Base-by-base conservation (phyloP, 2,329 filamentous ascomycete genomes). In the Hymenotorrendiella dingleyae region DNA sequence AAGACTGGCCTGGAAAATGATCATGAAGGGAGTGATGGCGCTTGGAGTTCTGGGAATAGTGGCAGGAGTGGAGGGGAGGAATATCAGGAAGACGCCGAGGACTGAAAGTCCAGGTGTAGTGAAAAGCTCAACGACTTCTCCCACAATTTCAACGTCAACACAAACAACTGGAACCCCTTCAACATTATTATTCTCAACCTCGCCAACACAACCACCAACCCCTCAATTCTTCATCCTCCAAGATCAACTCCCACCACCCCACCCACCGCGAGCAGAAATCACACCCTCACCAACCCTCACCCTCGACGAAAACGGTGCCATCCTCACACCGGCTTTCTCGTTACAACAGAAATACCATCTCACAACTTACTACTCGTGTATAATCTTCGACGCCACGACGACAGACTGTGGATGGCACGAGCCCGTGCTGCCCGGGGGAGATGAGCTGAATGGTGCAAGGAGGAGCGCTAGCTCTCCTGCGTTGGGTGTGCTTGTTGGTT, bases 281-380 rank as follows among this genome's bases (percentile, higher is more conserved):
- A 38, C 28, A 9, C 21, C 27, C 28, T 16, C 41, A 17, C 35
- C 35, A 27, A 24, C 20, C 10, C 14, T 34, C 12, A 7, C 36
- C 24, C 54, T 9, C 38, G 48, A 42, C 40, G 49, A 44, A 57
- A 56, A 42, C 55, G 52, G 50, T 55, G 29, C 16, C 3, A 38
- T 42, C 14, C 21, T 32, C 7, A 30, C 16, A 16, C 19, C 20
- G n/a, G n/a, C n/a, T n/a, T n/a, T n/a, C 1, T 26, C 19, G 16
- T 30, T 56, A 4, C 36, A 50, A 37, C 42, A 52, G 43, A 59
- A 58, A 43, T 60, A 52, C 49, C 57, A 61, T 49, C 26, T 53
- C n/a, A 58, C 52, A 4, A 59, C 58, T 2, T 60, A 50, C 38
- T 57, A 43, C 34, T 54, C 50, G n/a, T 60, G 57, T 45, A 41